Evolutionary conservation across 2,329 filamentous ascomycete genomes (phyloP), one percentile per base, ranked within the genome.

Genomic region (Epichloe amarillans): DNA sequence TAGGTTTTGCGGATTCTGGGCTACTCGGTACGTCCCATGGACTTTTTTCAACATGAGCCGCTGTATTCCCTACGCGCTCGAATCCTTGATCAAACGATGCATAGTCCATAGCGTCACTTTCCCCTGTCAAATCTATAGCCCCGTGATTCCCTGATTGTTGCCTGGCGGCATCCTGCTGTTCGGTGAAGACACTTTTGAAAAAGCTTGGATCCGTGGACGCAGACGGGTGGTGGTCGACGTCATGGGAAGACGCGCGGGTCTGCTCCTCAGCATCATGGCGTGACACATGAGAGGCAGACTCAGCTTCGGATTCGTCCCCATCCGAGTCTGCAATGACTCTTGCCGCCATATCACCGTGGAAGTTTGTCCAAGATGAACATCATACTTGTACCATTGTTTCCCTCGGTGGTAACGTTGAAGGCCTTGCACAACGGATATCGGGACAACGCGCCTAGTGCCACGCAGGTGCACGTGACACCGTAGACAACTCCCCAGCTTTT

Each of bases 131-230:
- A 11, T 45, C 41, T 23, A 23, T 45, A 17, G 42, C 35, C 1
- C 33, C 35, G 6, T 15, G 6, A 3, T 39, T 38, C 14, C 30
- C 39, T 33, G 37, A 12, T 19, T 58, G 54, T 43, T 60, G 56
- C 26, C 51, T 53, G 15, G 61, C 58, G 21, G 64, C 63, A 36
- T 63, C 62, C 39, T 67, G 65, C 56, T 76, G 72, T 46, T 74
- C 70, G 21, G 73, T 64, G 52, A 74, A 76, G 10, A 77, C 58
- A 47, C 62, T 66, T 45, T 69, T 68, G 54, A 77, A 77, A 55
- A 75, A 72, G 0, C 64, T 66, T 1, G 69, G 66, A 52, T 77
- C 72, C 1, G 74, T 77, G 15, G 73, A 76, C 21, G 59, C 63
- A 6, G 67, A 66, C 38, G 59, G 58, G 50, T 58, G 58, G 50